These are phyloP conservation scores for Dispira simplex DNA, from an alignment of 192 early-diverging fungal genomes.

Conservation along the genomic window DNA sequence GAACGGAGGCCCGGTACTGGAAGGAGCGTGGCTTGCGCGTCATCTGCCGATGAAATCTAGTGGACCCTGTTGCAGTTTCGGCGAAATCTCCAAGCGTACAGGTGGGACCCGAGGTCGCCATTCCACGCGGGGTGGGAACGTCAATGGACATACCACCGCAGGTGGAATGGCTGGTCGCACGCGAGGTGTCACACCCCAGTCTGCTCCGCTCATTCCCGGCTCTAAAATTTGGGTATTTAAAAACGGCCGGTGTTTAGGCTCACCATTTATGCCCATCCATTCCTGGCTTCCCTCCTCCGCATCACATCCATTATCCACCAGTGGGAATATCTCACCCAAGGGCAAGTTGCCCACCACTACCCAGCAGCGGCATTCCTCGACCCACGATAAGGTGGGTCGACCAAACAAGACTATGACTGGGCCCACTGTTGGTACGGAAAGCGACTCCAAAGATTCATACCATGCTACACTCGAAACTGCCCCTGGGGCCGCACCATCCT, in stretches of 20 bases:
- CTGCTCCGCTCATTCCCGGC: constrained; percentile 21
- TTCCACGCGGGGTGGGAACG: neutral
- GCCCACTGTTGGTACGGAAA: neutral
- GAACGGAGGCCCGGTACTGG: neutral
- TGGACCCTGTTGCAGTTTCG: neutral
- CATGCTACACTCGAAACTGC: neutral
- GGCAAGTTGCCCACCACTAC: constrained; percentile 22
- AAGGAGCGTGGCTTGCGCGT: neutral
- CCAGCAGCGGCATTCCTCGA: constrained; percentile 18
- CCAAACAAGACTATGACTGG: constrained; percentile 13
- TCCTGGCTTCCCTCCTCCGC: constrained; percentile 12
- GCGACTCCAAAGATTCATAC: neutral
- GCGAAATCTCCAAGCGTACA: neutral
- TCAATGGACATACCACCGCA: neutral
- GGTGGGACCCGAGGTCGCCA: neutral
- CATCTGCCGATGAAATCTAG: neutral
- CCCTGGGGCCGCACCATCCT: neutral
- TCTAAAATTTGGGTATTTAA: constrained; percentile 47
- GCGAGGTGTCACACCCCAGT: neutral
- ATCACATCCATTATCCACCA: neutral
- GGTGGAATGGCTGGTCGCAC: too few relatives aligned
- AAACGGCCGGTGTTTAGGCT: constrained; percentile 40
- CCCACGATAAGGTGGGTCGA: constrained; percentile 11
- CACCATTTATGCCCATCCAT: constrained; percentile 35
- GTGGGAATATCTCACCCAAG: neutral